These are phyloP conservation scores for Myxozyma kluyveri DNA, from an alignment of 805 yeast genomes.

Conservation along the genomic window DNA sequence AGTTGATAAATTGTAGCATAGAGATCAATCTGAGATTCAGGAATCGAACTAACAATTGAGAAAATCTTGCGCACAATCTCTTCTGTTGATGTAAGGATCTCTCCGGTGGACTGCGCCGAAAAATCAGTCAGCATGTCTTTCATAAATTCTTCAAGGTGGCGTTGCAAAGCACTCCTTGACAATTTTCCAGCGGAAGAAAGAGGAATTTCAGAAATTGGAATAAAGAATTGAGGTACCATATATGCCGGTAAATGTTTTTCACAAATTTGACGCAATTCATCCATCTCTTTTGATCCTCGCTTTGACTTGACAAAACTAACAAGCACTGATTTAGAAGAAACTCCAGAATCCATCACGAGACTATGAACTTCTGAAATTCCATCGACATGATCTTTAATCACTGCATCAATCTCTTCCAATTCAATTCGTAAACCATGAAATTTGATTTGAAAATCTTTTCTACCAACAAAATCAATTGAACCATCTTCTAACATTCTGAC, in stretches of 20 bases:
- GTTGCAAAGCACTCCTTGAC: slow-evolving; percentile 3
- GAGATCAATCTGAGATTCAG: not conserved
- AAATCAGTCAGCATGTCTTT: not conserved
- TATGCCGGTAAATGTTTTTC: slow-evolving; percentile 25
- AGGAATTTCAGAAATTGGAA: slow-evolving; percentile 25
- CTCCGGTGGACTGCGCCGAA: not conserved
- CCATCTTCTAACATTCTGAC: slow-evolving; percentile 30
- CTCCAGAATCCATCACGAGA: not conserved
- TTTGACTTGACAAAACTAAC: slow-evolving; percentile 21
- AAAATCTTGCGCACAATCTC: slow-evolving; percentile 7
- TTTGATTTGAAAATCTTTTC: slow-evolving; percentile 34
- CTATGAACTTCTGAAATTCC: not conserved
- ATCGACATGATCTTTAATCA: slow-evolving; percentile 3
- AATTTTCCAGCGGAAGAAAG: slow-evolving; percentile 30
- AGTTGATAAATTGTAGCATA: slow-evolving; percentile 25
- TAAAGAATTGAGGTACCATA: slow-evolving; percentile 28
- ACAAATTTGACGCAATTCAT: slow-evolving; percentile 11
- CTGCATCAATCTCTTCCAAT: slow-evolving; percentile 32
- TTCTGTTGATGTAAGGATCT: slow-evolving; percentile 1
- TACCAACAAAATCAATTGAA: slow-evolving; percentile 31
- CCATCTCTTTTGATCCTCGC: not conserved
- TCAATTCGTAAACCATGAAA: slow-evolving; percentile 34
- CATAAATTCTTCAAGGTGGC: not conserved
- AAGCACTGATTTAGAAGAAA: slow-evolving; percentile 4
- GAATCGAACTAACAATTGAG: slow-evolving; percentile 12